Evolutionary conservation across 441 rosid genomes (phyloP).

Genomic region (Capsella rubella): DNA sequence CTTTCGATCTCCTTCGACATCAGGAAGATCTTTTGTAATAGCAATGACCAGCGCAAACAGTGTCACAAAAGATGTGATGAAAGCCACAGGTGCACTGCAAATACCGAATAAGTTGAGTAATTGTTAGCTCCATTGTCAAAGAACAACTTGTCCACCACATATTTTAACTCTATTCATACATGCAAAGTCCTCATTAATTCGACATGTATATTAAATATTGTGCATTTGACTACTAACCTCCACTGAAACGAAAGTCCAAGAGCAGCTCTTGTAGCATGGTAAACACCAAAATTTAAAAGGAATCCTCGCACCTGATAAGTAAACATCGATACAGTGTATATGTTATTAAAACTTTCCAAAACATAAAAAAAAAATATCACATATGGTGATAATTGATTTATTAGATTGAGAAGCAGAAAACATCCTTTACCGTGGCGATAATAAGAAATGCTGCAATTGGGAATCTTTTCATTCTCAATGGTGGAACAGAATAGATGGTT

Average conservation of each 20-base stretch:
- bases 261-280: constrained; percentile 92
- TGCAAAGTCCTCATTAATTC: constrained; percentile 15
- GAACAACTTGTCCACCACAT: background rate
- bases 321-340: constrained; percentile 4
- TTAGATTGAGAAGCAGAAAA: constrained; percentile 28
- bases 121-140: background rate
- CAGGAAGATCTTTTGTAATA: constrained; percentile 96
- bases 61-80: constrained; percentile 91
- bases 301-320: constrained; percentile 84
- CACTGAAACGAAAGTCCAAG: constrained; percentile 93
- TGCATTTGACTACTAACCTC: constrained; percentile 62
- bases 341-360: constrained; percentile 14
- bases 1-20: constrained; percentile 98
- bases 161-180: constrained; percentile 7
- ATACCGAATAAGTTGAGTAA: constrained; percentile 17
- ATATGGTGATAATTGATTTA: constrained; percentile 2
- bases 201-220: background rate
- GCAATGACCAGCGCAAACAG: constrained; percentile 93
- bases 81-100: constrained; percentile 93
- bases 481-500: constrained; percentile 97
- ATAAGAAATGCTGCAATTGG: constrained; percentile 93
- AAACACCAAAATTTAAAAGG: constrained; percentile 95
- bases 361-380: background rate
- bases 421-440: constrained; percentile 75
- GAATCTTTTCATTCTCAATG: constrained; percentile 91